Evolutionary conservation across 2,329 filamentous ascomycete species (phyloP), one percentile per base, ranked within the genome.

Genomic region (Botrytis porri): DNA sequence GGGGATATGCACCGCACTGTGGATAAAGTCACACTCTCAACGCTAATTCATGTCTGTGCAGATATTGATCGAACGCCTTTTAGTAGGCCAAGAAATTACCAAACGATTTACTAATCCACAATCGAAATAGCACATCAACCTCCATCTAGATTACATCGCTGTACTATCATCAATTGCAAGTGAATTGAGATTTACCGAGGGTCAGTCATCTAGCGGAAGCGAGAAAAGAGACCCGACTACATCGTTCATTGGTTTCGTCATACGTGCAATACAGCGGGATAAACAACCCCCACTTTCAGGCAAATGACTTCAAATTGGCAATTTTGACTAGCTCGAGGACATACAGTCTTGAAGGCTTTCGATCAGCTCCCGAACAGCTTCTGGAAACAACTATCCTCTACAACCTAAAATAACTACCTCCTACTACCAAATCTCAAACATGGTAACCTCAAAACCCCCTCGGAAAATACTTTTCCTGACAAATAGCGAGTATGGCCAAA

Each of bases 401-500:
- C 25, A 18, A 29, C 3, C 16, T 4, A 41, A 29, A 29, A 57
- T 9, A 29, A 32, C 37, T 41, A 29, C 25, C 5, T 9, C 35
- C 10, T 22, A 22, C n/a, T 32, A 32, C 20, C n/a, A 16, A 41
- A 41, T 20, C 39, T 32, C 37, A 18, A 57, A 32, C 18, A 69
- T 69, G 65, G 1, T 37, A 41, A 41, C 45, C 48, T 22, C 48
- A 6, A 43, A 12, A 1, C 9, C n/a, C 16, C 48, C 73, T 37
- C 75, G 35, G 29, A 72, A 69, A 64, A 79, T 85, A 14, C 78
- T 86, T 1, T 82, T 86, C 60, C 75, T 86, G 59, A 83, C 84
- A 5, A 85, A 83, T 75, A 80, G 81, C 69, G 85, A 86, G 72
- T 81, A 82, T 73, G 85, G 85, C 6, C 83, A 85, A 72, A 82